Base-by-base conservation (phyloP, 495 filamentous ascomycete species). In the Tuber melanosporum region DNA sequence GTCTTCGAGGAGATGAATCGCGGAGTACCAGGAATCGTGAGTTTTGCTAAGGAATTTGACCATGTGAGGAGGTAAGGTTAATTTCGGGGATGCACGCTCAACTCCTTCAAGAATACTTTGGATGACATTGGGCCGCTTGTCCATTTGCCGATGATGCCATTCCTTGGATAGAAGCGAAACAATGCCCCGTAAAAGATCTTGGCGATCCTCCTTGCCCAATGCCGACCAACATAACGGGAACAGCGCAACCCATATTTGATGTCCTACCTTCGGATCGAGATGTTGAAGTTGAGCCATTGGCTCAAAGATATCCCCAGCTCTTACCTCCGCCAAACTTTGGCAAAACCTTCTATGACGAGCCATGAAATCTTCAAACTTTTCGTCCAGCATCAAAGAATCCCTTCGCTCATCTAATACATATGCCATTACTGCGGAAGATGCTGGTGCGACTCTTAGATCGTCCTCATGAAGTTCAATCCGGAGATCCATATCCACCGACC, bases 231-330 rank as follows among this genome's bases (percentile, higher is more conserved):
- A 96, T 73, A 97, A 89, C 0, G 94, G 93, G 85, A 98, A 99
- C 42, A 98, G 85, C 0, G 91, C 87, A 66, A 95, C 91, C 96
- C 96, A 99, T 36, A 98, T 89, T 77, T 93, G 88, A 81, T 97
- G 91, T 1, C 94, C 90, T 42, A 95, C 89, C 75, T 89, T 90
- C 26, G 88, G 79, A 83, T 97, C 93, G 44, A 94, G 89, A 83
- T 99, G 96, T 81, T 99, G 96, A 70, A 99, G 89, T 82, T 99
- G 95, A n/a, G 89, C 90, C 43, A 99, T 86, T 14, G 96, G 96
- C 80, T 97, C 93, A 41, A 98, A 88, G 74, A 99, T 85, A 84
- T 99, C 96, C 32, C 91, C 89, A 70, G 91, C 89, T 80, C 91
- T 93, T 75, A 98, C 89, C 75, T 97, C 93, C 20, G 91, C 91